Percentiles rank a stretch among this genome's conserved stretches.
phyloP scores from a whole-genome alignment of 306 rosid genomes.

The Vigna radiata region DNA sequence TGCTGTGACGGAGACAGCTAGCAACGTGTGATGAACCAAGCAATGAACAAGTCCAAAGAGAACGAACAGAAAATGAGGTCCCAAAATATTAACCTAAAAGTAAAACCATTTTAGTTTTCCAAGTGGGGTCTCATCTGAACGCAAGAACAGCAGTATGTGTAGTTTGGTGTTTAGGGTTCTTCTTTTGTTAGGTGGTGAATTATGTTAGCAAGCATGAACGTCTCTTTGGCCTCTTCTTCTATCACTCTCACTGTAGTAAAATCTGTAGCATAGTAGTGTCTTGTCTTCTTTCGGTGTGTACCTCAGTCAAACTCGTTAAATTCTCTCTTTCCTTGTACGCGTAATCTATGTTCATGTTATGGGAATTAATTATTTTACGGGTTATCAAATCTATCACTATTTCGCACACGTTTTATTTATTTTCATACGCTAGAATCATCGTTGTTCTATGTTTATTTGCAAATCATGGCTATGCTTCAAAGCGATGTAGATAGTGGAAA shows the following conservation, averaged over 20 bases:
- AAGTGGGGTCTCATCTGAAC: slow-evolving; percentile 13
- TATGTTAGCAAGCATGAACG: slow-evolving; percentile 23
- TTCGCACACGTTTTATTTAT: neutral
- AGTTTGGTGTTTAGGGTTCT: slow-evolving; percentile 6
- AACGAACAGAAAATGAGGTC: neutral
- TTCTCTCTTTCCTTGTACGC: slow-evolving; percentile 32
- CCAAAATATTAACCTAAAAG: neutral
- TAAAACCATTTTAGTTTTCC: neutral
- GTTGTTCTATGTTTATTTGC: neutral
- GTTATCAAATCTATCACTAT: slow-evolving; percentile 5
- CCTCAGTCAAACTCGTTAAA: slow-evolving; percentile 23
- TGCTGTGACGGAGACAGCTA: slow-evolving; percentile 24
- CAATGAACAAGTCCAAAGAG: neutral
- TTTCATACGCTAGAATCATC: neutral
- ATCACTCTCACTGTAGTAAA: slow-evolving; percentile 18
- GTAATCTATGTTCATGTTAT: slow-evolving; percentile 5
- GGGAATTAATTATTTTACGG: slow-evolving; percentile 25
- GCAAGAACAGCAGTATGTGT: neutral
- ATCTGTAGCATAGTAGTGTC: neutral
- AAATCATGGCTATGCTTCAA: slow-evolving; percentile 10
- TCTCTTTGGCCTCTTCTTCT: slow-evolving; percentile 1
- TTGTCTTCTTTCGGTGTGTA: slow-evolving; percentile 4
- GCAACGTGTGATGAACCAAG: neutral
- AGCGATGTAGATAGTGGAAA: slow-evolving; percentile 4
- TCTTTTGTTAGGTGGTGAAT: slow-evolving; percentile 17